These are phyloP conservation scores for Mucor sp. DNA, from an alignment of 371 early-diverging fungal genomes.

Conservation along the genomic window DNA sequence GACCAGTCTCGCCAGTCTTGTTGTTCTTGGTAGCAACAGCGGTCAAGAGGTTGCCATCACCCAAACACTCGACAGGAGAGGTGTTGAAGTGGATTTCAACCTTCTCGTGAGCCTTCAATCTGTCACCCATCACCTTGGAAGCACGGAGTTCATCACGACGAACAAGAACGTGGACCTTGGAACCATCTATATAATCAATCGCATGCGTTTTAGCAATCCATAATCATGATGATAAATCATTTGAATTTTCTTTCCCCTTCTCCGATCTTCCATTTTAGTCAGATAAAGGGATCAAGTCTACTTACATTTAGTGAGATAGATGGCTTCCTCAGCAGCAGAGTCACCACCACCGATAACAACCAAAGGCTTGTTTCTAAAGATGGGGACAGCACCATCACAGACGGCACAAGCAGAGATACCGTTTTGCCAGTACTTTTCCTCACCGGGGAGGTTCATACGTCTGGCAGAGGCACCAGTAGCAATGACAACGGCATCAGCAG, in stretches of 20 bases:
- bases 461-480: constrained; percentile 99
- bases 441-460: constrained; percentile 77
- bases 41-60: constrained; percentile 79
- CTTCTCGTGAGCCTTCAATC: constrained; percentile 85
- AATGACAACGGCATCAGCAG: constrained; percentile 88
- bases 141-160: constrained; percentile 97
- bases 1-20: constrained; percentile 63
- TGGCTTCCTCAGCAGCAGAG: constrained; percentile 98
- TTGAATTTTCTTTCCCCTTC: background rate
- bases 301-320: constrained; percentile 84
- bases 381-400: constrained; percentile 98
- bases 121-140: constrained; percentile 94
- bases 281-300: background rate
- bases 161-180: constrained; percentile 62
- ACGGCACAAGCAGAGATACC: constrained; percentile 99
- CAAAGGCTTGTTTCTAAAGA: constrained; percentile 93
- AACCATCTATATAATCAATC: constrained; percentile 6
- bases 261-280: background rate
- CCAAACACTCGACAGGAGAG: constrained; percentile 82
- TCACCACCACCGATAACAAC: constrained; percentile 99
- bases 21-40: constrained; percentile 76
- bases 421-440: constrained; percentile 56
- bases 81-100: constrained; percentile 93
- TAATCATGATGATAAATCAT: background rate
- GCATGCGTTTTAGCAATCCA: background rate